phyloP scores from a whole-genome alignment of 306 rosid genomes.

The Trifolium pratense region DNA sequence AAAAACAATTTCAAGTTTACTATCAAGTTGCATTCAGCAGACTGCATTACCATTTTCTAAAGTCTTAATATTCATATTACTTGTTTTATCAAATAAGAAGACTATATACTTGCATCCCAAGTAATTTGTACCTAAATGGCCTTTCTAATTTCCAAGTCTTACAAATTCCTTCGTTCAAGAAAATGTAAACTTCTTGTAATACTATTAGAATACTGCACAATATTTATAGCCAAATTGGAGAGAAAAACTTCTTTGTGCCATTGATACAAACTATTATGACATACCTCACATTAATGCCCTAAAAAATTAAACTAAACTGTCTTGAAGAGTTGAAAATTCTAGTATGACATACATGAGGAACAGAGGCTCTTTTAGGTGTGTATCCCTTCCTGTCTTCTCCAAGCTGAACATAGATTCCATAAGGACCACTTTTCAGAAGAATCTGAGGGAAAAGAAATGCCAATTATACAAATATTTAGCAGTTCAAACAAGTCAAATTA shows the following conservation, averaged over 20 bases:
- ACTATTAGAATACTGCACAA: constrained; percentile 24
- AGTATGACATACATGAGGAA: constrained; percentile 69
- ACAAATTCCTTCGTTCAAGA: constrained; percentile 5
- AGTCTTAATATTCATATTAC: constrained; percentile 1
- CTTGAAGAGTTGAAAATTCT: constrained; percentile 31
- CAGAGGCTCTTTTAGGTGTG: constrained; percentile 76
- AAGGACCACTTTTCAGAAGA: constrained; percentile 88
- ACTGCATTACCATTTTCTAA: neutral
- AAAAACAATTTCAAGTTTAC: constrained; percentile 4
- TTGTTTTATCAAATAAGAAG: neutral
- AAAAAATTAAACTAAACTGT: neutral
- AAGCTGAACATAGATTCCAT: constrained; percentile 87
- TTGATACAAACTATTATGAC: constrained; percentile 10
- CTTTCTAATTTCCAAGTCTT: constrained; percentile 20
- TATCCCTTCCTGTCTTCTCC: constrained; percentile 89
- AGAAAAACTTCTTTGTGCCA: neutral
- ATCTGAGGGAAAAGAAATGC: constrained; percentile 54
- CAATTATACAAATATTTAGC: constrained; percentile 38
- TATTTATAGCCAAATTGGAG: constrained; percentile 10
- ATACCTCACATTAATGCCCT: constrained; percentile 3
- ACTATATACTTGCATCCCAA: neutral
- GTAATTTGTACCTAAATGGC: neutral
- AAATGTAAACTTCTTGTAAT: neutral
- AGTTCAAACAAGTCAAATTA: constrained; percentile 35
- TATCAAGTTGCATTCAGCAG: constrained; percentile 13